Conservation (phyloP, 164 flowering plant species). For the Magnolia kwangsiensis region DNA sequence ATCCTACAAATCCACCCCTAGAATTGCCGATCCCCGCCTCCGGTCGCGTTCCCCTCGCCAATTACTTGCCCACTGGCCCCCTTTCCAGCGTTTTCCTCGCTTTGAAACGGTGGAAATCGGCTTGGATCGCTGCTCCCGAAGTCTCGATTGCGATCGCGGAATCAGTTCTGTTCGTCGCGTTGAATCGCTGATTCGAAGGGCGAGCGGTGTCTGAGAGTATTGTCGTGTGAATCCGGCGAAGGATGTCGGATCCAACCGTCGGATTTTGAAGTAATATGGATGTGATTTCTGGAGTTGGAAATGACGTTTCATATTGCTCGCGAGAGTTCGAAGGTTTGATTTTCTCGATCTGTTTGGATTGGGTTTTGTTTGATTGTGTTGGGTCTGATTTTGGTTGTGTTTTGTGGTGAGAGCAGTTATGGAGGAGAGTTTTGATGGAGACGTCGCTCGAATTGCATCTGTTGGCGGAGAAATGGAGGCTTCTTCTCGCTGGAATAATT, state of each 20-base stretch:
- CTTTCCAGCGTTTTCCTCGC: neutral
- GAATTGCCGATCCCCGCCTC: neutral
- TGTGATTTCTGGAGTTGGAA: slow-evolving; percentile 24
- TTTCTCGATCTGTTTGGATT: slow-evolving; percentile 2
- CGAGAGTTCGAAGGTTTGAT: slow-evolving; percentile 81
- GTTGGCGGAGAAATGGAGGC: slow-evolving; percentile 81
- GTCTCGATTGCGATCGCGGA: neutral
- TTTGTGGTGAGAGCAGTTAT: slow-evolving; percentile 45
- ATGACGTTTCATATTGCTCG: slow-evolving; percentile 94
- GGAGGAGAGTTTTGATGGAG: slow-evolving; percentile 88
- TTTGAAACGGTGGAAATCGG: neutral
- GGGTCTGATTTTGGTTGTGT: neutral
- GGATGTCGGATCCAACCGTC: slow-evolving; percentile 26
- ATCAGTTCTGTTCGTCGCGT: neutral
- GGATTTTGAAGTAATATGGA: slow-evolving; percentile 57
- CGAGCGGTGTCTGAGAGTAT: neutral
- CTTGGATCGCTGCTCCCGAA: neutral
- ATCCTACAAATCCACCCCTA: neutral
- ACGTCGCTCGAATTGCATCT: slow-evolving; percentile 58
- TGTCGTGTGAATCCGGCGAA: slow-evolving; percentile 8
- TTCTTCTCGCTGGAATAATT: slow-evolving; percentile 70
- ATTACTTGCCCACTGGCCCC: neutral
- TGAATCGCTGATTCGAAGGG: neutral
- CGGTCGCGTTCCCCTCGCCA: neutral
- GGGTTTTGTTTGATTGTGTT: slow-evolving; percentile 4